Base-by-base conservation (phyloP, 2,329 filamentous ascomycete genomes). In the Parafenestella ontariensis region DNA sequence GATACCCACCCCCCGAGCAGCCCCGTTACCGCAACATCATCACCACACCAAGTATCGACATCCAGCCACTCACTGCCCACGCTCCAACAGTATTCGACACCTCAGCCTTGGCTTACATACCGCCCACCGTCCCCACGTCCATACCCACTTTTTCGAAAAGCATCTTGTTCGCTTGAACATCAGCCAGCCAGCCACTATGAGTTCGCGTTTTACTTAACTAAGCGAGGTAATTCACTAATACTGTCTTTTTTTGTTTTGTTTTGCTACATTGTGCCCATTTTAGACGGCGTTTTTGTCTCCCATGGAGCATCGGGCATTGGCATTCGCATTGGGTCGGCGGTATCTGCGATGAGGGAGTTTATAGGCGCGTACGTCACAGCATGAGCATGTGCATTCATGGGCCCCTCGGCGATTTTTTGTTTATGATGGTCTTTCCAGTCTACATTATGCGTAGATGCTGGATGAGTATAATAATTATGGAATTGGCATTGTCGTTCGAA, bases 1-100 rank as follows among this genome's bases (percentile, higher is more conserved):
- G 41, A 42, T 52, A 52, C 36, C 54, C n/a, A n/a, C n/a, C 44
- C 29, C 49, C 44, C 23, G 24, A 34, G 28, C 41, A 50, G 21
- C 11, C n/a, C 18, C n/a, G n/a, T 47, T 40, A 43, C n/a, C 28
- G 20, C 41, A 10, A 41, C 20, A 50, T 50, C 29, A 15, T 34
- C 31, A 5, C 31, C 17, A 29, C 41, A 39, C 23, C 36, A 15
- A 39, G 29, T 18, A 41, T 49, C 28, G 34, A 28, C 33, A n/a
- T 21, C 18, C 37, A n/a, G 15, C 37, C 20, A 24, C 37, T 5
- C 3, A 21, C 21, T 3, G 6, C 10, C 13, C 37, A n/a, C n/a
- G n/a, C n/a, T n/a, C 15, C 20, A 23, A 24, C 6, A 8, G 36
- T 21, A 40, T 40, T 23, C 20, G 20, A 24, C 18, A 23, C 2